Percentiles rank a stretch among this genome's conserved stretches.
Evolutionary conservation across 345 rosid genomes (phyloP).

Genomic region (Sisymbrium irio): DNA sequence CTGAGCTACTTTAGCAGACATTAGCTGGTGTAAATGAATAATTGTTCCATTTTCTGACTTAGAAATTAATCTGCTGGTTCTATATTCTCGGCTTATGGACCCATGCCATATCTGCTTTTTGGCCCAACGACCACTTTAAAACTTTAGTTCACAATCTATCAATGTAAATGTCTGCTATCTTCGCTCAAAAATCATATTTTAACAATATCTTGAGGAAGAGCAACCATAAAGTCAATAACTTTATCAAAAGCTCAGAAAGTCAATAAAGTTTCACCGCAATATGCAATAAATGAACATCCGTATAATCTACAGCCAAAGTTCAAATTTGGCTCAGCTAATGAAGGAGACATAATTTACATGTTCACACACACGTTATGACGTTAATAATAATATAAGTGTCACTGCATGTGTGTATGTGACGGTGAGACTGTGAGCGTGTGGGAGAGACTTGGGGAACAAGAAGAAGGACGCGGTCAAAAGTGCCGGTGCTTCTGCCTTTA

Average conservation of each 20-base stretch:
- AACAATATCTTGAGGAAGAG: not conserved
- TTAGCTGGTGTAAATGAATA: not conserved
- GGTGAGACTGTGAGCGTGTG: conserved; percentile 19
- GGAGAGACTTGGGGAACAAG: conserved; percentile 33
- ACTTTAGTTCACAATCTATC: not conserved
- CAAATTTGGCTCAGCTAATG: not conserved
- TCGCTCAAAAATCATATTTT: not conserved
- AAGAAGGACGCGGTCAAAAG: conserved; percentile 27
- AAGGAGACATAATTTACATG: conserved; percentile 5
- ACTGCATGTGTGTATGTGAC: conserved; percentile 16
- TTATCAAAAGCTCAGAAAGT: not conserved
- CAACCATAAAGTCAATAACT: too few relatives aligned
- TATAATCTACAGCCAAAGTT: conserved; percentile 1
- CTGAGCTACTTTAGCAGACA: not conserved
- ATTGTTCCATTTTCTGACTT: not conserved
- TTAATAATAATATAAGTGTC: not conserved
- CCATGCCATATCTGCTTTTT: not conserved
- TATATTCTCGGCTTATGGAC: not conserved
- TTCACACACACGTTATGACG: conserved; percentile 19
- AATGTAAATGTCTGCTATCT: not conserved
- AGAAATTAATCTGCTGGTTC: not conserved
- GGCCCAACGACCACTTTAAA: not conserved
- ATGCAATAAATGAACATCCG: not conserved
- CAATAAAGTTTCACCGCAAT: conserved; percentile 1
- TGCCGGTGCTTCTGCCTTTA: conserved; percentile 31